Base-by-base conservation (phyloP, 768 basidiomycete species). In the Boletus fagicola region DNA sequence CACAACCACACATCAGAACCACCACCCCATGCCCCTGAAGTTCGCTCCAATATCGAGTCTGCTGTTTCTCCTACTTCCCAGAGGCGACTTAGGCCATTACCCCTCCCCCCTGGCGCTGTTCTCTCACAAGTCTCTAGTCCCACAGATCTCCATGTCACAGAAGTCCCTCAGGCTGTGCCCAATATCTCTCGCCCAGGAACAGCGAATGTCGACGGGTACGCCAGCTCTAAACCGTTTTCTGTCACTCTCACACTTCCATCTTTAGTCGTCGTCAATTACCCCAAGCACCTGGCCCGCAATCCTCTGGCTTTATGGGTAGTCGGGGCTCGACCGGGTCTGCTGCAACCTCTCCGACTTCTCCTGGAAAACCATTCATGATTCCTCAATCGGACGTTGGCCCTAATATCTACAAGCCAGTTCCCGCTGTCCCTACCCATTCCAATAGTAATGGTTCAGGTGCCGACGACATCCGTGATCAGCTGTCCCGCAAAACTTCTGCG, bases 351-450 rank as follows among this genome's bases (percentile, higher is more conserved):
- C 63, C 67, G 0, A 59, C 38, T 13, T 54, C 65, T 28, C n/a
- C 56, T 16, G 59, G 51, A 26, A 73, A 54, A 56, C 58, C 58
- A 18, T n/a, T 43, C 28, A 18, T 26, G 30, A 52, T 43, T 50
- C 49, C 51, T 22, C 68, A 59, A 38, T 50, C 66, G 3, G 71
- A 72, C 24, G 10, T 52, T 16, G 18, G 20, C 4, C 61, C 63
- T 1, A 72, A 71, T 33, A 40, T 73, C 16, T 60, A 70, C 59
- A 72, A 72, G 53, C 70, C 71, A 13, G 70, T 72, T 4, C 71
- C 71, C 8, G 63, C 70, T 2, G 62, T 72, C 11, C 71, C 70
- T 2, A 33, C 51, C 7, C 55, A 56, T 20, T 8, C 49, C 5
- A 65, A 65, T n/a, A 61, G 61, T 11, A 51, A 53, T 7, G 24